These are phyloP conservation scores for Lathyrus oleraceus DNA, from an alignment of 306 rosid genomes.

Conservation along the genomic window DNA sequence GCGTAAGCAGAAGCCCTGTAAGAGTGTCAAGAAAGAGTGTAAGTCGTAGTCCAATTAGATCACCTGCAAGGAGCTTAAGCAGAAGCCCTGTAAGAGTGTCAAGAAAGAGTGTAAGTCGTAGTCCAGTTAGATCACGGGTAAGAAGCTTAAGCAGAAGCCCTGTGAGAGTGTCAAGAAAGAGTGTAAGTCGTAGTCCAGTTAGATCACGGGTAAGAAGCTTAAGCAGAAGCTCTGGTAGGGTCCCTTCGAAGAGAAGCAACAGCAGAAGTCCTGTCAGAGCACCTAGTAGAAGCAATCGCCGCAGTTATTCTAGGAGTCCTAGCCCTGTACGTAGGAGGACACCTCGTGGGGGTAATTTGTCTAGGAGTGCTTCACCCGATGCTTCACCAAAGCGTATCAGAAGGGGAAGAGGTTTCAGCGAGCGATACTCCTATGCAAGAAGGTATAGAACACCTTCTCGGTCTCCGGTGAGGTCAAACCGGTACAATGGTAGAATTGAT, in stretches of 20 bases:
- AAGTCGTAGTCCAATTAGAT: constrained; percentile 75
- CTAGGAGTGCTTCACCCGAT: constrained; percentile 86
- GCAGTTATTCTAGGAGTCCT: constrained; percentile 83
- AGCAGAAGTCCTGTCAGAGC: constrained; percentile 75
- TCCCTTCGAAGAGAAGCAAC: constrained; percentile 55
- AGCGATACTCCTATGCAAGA: constrained; percentile 90
- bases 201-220: constrained; percentile 73
- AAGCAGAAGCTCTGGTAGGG: constrained; percentile 86
- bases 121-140: constrained; percentile 67
- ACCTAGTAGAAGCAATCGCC: constrained; percentile 57
- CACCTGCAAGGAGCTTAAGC: constrained; percentile 76
- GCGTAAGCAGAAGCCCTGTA: constrained; percentile 65
- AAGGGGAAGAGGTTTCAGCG: constrained; percentile 97
- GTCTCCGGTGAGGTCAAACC: constrained; percentile 88
- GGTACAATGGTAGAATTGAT: constrained; percentile 72
- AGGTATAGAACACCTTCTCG: constrained; percentile 87
- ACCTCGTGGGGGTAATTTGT: constrained; percentile 73
- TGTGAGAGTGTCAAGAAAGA: constrained; percentile 58
- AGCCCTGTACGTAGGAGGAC: constrained; percentile 78
- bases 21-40: constrained; percentile 57
- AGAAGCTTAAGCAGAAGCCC: constrained; percentile 87
- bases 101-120: constrained; percentile 62
- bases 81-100: constrained; percentile 72
- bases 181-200: constrained; percentile 71
- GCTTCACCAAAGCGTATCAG: constrained; percentile 87